Conservation (phyloP, 75 land plant genomes). For the Adiantum capillusveneris region DNA sequence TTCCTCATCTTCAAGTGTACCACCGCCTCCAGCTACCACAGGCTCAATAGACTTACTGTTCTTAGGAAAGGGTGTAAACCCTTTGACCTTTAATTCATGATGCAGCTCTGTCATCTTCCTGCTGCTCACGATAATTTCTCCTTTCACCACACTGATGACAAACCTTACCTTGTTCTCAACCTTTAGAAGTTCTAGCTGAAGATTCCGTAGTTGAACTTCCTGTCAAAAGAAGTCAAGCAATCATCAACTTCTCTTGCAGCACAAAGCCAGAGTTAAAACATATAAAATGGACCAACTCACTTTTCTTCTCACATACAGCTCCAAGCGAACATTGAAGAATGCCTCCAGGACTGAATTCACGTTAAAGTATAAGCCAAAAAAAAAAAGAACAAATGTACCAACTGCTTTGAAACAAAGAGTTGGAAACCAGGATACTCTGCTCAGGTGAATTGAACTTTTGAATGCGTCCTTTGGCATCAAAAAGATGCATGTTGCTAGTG, state of each 20-base stretch:
- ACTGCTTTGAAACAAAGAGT: too few species aligned
- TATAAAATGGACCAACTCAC: too few species aligned
- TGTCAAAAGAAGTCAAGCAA: too few species aligned
- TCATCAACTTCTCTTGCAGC: too few species aligned
- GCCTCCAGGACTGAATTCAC: constrained; percentile 78
- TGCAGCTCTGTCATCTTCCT: constrained; percentile 74
- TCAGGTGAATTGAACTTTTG: constrained; percentile 91
- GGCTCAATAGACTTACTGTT: constrained; percentile 48
- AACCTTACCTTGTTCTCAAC: constrained; percentile 89
- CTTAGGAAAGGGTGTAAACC: constrained; percentile 90
- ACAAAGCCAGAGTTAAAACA: not conserved
- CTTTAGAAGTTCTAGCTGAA: constrained; percentile 57
- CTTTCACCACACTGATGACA: constrained; percentile 72
- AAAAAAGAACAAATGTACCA: not conserved
- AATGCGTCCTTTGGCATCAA: constrained; percentile 67
- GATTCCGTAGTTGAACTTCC: constrained; percentile 52
- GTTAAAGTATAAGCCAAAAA: too few species aligned
- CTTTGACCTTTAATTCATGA: constrained; percentile 62
- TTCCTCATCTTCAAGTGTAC: constrained; percentile 26
- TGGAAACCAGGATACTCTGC: too few species aligned
- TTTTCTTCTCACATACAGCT: constrained; percentile 75
- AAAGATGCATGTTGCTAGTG: constrained; percentile 94
- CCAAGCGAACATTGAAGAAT: constrained; percentile 61
- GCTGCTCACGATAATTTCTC: constrained; percentile 77
- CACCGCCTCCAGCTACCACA: constrained; percentile 48